Evolutionary conservation across 257 asterid genomes (phyloP).

Genomic region (Rehmannia glutinosa): DNA sequence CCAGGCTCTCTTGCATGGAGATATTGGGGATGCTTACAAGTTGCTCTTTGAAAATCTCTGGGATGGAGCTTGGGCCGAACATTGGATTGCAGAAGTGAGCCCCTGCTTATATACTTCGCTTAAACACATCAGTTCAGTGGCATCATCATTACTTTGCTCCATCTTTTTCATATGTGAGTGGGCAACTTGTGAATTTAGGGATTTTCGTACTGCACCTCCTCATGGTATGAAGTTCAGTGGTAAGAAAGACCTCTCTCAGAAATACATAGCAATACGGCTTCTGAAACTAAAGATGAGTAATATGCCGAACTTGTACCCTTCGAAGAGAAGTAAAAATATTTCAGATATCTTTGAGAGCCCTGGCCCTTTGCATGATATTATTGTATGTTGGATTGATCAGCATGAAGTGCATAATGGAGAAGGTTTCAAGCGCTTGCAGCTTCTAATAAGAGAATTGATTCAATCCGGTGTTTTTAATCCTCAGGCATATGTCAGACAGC

Average conservation of each 20-base stretch:
- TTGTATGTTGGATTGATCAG: conserved; percentile 87
- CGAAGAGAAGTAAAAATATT: conserved; percentile 25
- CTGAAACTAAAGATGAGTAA: conserved; percentile 58
- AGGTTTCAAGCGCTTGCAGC: conserved; percentile 68
- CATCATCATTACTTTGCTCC: conserved; percentile 52
- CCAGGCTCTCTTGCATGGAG: conserved; percentile 62
- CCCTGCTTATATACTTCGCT: conserved; percentile 56
- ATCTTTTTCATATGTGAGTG: conserved; percentile 76
- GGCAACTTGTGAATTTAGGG: conserved; percentile 82
- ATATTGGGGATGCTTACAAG: conserved; percentile 47
- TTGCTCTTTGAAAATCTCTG: conserved; percentile 54
- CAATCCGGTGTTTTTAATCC: conserved; percentile 62
- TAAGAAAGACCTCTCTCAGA: conserved; percentile 63
- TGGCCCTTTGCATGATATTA: conserved; percentile 65
- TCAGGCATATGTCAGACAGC: conserved; percentile 73
- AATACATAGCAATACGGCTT: conserved; percentile 59
- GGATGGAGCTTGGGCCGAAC: conserved; percentile 59
- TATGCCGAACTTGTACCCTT: conserved; percentile 31
- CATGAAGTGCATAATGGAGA: conserved; percentile 72
- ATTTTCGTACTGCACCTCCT: conserved; percentile 56
- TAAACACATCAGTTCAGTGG: conserved; percentile 46
- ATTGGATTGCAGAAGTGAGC: conserved; percentile 71
- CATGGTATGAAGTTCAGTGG: conserved; percentile 66
- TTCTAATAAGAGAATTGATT: conserved; percentile 56
- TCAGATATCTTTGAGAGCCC: conserved; percentile 56